Conservation (phyloP, 371 early-diverging fungal species). For the Funneliformis caledonium region DNA sequence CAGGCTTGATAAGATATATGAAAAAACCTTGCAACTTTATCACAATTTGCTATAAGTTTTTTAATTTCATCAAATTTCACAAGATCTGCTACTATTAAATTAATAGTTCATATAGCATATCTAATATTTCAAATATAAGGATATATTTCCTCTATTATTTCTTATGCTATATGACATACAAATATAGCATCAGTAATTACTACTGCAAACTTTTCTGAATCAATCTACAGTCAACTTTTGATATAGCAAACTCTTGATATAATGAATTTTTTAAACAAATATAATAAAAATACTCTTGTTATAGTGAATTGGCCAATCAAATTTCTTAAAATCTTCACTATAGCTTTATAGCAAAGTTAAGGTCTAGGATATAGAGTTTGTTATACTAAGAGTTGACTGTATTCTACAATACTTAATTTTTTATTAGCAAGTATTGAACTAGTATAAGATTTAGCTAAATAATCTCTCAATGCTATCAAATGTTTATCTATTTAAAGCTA, state of each 20-base stretch:
- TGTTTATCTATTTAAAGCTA: background rate
- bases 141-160: no score
- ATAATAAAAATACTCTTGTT: no score
- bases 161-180: no score
- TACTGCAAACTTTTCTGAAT: background rate
- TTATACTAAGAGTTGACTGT: no score
- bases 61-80: background rate
- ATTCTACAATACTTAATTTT: background rate
- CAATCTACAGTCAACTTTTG: no score
- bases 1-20: no score
- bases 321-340: no score
- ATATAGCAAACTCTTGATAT: no score
- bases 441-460: background rate
- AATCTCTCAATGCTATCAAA: background rate
- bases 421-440: background rate
- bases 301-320: no score
- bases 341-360: no score
- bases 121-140: conserved; percentile 9
- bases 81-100: conserved; percentile 1
- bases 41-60: background rate
- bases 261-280: no score
- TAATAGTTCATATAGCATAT: background rate
- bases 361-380: no score
- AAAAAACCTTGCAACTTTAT: background rate
- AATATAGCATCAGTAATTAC: background rate